phyloP scores from a whole-genome alignment of 306 rosid species.

The Quercus mongolica region DNA sequence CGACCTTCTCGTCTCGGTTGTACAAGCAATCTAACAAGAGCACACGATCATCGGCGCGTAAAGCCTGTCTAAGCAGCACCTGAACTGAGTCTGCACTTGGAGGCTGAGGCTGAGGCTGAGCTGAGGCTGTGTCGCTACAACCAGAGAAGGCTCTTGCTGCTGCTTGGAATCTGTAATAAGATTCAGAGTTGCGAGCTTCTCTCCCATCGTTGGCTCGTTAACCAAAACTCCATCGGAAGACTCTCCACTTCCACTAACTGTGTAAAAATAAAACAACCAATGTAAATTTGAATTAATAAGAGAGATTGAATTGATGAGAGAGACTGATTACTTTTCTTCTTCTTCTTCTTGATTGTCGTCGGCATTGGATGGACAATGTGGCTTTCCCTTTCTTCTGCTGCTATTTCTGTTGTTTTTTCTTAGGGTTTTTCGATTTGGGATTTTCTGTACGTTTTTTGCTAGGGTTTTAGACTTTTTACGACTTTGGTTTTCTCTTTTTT shows the following conservation, averaged over 20 bases:
- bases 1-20: conserved; percentile 74
- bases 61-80: conserved; percentile 78
- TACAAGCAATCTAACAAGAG: conserved; percentile 73
- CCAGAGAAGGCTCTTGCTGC: conserved; percentile 34
- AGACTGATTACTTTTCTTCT: no score
- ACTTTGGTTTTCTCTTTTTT: no score
- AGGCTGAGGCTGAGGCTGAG: conserved; percentile 54
- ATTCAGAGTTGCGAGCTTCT: conserved; percentile 64
- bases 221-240: conserved; percentile 43
- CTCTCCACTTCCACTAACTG: conserved; percentile 33
- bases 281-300: no score
- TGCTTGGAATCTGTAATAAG: conserved; percentile 27
- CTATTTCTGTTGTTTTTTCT: no score
- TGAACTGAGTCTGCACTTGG: conserved; percentile 81
- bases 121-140: conserved; percentile 37
- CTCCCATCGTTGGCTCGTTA: conserved; percentile 79
- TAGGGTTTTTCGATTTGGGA: no score
- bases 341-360: no score
- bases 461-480: no score
- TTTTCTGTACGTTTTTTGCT: no score
- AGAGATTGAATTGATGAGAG: no score
- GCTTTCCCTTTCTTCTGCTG: no score
- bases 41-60: conserved; percentile 72
- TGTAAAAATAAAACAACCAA: not conserved
- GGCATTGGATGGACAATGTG: no score